Evolutionary conservation across 1,139 yeast species (phyloP), one percentile per base, ranked within the genome.

Genomic region (Zygosaccharomyces sapae): DNA sequence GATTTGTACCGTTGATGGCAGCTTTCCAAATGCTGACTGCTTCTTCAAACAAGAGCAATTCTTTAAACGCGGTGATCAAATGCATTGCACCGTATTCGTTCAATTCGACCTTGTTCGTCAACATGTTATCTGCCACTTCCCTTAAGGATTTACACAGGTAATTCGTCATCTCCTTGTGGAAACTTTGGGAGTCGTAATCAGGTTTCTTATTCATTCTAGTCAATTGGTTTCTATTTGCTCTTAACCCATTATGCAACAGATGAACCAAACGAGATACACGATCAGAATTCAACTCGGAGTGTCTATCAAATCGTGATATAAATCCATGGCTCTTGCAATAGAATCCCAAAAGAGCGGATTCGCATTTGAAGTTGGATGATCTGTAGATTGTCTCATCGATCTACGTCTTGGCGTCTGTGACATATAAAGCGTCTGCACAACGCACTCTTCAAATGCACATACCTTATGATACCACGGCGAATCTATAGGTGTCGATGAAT

Each of bases 71-170:
- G 19, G 81, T 76, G 54, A 79, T 73, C 41, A 80, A 61, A 56
- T 78, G 81, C 68, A 79, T 75, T 34, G 80, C 73, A 43, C 83
- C 83, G 54, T 73, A 75, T 40, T 75, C 74, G 49, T 74, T 75
- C 40, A 77, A 61, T 24, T 54, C 55, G 10, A 76, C 71, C 19
- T 68, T 64, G 22, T 59, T 57, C 7, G 52, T 55, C 34, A 77
- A 61, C 40, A 79, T 63, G 56, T 79, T 82, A 40, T 72, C 71
- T 1, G 79, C 70, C 35, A 78, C 72, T 54, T 72, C 73, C 57
- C 79, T 70, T 40, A 79, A 59, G 1, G 79, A 73, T 41, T 68
- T 65, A 45, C 76, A 71, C 38, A 76, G 63, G 50, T 72, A 69
- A 43, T 69, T 66, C 49, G 73, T 74, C 69, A 74, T 73, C 52